Evolutionary conservation across 2,329 filamentous ascomycete genomes (phyloP).

Genomic region (Graphilbum sp.): DNA sequence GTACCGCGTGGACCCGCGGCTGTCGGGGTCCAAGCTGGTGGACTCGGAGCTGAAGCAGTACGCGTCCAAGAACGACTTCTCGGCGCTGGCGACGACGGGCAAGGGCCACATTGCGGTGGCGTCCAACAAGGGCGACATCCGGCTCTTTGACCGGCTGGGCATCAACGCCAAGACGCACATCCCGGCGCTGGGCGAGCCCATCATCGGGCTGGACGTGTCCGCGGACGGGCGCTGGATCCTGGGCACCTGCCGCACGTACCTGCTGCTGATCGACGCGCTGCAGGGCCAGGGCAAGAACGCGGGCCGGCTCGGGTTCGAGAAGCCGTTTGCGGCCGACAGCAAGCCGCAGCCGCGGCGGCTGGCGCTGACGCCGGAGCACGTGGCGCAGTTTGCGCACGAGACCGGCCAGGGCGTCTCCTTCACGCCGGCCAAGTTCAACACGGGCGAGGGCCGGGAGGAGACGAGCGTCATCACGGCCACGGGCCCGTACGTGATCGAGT

Average conservation of each 20-base stretch:
- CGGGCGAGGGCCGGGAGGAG: constrained; percentile 62
- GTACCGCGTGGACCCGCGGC: constrained; percentile 82
- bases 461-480: constrained; percentile 95
- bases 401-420: constrained; percentile 76
- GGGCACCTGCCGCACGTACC: constrained; percentile 84
- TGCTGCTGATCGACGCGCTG: constrained; percentile 79
- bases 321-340: constrained; percentile 74
- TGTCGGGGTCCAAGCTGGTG: constrained; percentile 82
- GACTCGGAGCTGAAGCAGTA: constrained; percentile 92
- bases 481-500: constrained; percentile 91
- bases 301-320: constrained; percentile 95
- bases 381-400: constrained; percentile 95
- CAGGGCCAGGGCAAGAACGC: constrained; percentile 92
- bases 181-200: constrained; percentile 84
- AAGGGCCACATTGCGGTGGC: constrained; percentile 95
- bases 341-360: constrained; percentile 90
- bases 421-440: constrained; percentile 63
- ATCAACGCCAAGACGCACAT: constrained; percentile 97
- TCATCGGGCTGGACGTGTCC: constrained; percentile 86
- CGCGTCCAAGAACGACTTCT: constrained; percentile 92
- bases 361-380: constrained; percentile 75
- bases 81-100: constrained; percentile 81
- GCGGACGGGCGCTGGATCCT: constrained; percentile 93
- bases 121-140: constrained; percentile 92
- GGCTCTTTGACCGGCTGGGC: constrained; percentile 87